Percentiles rank a stretch among this genome's conserved stretches.
These are phyloP conservation scores for Sporisorium sorghi DNA, from an alignment of 1,284 basidiomycete genomes.

Conservation along the genomic window DNA sequence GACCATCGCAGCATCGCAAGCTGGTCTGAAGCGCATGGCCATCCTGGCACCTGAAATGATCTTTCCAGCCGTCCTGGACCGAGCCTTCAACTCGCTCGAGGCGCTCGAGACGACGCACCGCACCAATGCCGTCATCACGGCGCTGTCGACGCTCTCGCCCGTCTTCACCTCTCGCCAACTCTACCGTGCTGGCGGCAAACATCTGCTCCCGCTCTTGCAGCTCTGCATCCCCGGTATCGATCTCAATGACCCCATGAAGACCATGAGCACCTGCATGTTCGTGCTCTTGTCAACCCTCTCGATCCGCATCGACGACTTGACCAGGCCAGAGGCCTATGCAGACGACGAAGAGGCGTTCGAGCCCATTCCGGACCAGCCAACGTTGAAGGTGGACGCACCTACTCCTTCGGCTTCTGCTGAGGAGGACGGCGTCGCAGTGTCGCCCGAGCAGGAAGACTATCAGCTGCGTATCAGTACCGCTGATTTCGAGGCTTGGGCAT, in stretches of 20 bases:
- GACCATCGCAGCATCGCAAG: constrained; percentile 72
- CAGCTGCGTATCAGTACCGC: constrained; percentile 74
- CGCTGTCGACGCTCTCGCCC: constrained; percentile 82
- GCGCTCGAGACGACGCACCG: constrained; percentile 72
- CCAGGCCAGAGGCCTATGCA: constrained; percentile 64
- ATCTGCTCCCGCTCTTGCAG: constrained; percentile 87
- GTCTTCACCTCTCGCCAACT: constrained; percentile 82
- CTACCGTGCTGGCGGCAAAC: constrained; percentile 86
- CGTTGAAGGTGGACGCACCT: constrained; percentile 45
- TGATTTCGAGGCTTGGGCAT: constrained; percentile 90
- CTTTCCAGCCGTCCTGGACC: constrained; percentile 91
- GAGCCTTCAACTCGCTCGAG: constrained; percentile 90
- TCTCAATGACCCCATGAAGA: constrained; percentile 93
- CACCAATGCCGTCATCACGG: constrained; percentile 77
- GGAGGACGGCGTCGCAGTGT: constrained; percentile 13
- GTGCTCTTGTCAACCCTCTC: constrained; percentile 82
- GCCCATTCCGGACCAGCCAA: constrained; percentile 24
- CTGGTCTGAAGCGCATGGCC: constrained; percentile 76
- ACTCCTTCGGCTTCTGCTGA: constrained; percentile 2
- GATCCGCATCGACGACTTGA: constrained; percentile 84
- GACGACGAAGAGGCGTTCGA: constrained; percentile 44
- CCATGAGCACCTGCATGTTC: constrained; percentile 80
- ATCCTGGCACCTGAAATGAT: constrained; percentile 86
- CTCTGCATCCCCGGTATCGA: constrained; percentile 92
- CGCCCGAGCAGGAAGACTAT: constrained; percentile 71